Evolutionary conservation across 2,329 filamentous ascomycete species (phyloP).

Genomic region (Phialemonium atrogriseum): DNA sequence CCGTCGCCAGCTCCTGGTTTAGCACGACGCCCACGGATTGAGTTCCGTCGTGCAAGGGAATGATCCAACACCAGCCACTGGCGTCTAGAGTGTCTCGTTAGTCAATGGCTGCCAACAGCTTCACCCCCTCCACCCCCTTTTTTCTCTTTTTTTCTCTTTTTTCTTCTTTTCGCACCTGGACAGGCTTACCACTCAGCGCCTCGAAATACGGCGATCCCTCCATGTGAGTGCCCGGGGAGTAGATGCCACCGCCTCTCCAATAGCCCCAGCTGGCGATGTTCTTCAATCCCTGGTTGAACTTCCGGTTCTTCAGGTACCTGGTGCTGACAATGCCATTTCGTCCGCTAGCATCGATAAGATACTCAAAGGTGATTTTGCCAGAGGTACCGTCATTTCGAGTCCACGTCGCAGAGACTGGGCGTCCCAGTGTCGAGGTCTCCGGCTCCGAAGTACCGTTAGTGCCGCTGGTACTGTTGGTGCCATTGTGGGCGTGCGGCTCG

Average conservation of each 20-base stretch:
- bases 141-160: too few relatives aligned
- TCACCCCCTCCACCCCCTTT: not conserved
- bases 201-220: constrained; percentile 35
- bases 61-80: constrained; percentile 42
- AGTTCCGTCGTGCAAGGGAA: constrained; percentile 39
- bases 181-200: constrained; percentile 21
- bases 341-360: constrained; percentile 40
- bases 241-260: constrained; percentile 26
- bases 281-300: constrained; percentile 37
- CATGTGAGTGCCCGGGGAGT: constrained; percentile 23
- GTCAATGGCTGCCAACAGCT: not conserved
- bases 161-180: too few relatives aligned
- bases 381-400: constrained; percentile 21
- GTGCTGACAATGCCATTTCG: constrained; percentile 34
- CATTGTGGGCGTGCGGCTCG: constrained; percentile 4
- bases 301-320: constrained; percentile 39
- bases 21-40: constrained; percentile 33
- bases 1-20: constrained; percentile 26
- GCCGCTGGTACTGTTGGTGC: not conserved
- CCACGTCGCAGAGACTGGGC: constrained; percentile 28
- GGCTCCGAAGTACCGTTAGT: not conserved
- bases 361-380: constrained; percentile 35
- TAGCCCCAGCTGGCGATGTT: constrained; percentile 43
- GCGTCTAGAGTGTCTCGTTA: constrained; percentile 22
- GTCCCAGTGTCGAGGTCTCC: constrained; percentile 13